Percentiles rank a stretch among this genome's conserved stretches.
Conservation (phyloP, 108 stramenopile genomes). For the Pseudonitzschia multiseries region DNA sequence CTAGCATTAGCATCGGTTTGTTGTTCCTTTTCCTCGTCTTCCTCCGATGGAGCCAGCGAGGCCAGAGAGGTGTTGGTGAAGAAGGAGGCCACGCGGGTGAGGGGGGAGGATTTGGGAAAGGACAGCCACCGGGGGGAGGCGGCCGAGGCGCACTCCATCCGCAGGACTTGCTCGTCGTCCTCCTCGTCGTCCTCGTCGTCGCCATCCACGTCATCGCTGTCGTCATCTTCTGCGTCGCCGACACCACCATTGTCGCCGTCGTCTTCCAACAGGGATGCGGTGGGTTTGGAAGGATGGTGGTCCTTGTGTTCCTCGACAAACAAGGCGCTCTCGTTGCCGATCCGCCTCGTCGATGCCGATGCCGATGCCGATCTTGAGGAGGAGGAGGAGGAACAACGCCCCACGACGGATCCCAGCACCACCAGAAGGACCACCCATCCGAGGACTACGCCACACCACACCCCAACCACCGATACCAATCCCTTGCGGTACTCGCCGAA, state of each 20-base stretch:
- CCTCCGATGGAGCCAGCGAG: not conserved
- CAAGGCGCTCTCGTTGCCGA: not conserved
- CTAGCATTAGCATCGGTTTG: not conserved
- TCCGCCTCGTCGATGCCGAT: no score
- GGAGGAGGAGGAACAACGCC: no score
- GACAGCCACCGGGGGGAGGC: constrained; percentile 5
- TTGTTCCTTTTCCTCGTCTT: not conserved
- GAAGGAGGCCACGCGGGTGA: not conserved
- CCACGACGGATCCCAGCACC: not conserved
- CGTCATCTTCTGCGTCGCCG: no score
- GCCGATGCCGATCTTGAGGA: no score
- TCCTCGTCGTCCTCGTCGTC: not conserved
- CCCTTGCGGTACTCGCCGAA: not conserved
- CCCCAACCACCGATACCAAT: not conserved
- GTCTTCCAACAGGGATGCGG: no score
- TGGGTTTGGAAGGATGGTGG: no score
- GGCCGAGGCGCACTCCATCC: not conserved
- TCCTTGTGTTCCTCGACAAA: not conserved
- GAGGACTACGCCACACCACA: not conserved
- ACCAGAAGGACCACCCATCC: not conserved
- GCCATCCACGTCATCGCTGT: no score
- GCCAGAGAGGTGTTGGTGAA: not conserved
- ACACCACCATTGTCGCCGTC: no score
- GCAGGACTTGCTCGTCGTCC: not conserved
- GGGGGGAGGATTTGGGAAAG: not conserved